A percentile compares a stretch with the other conserved stretches of the same genome.
Conservation (phyloP, 2,329 filamentous ascomycete genomes). For the Aspergillus versicolor region DNA sequence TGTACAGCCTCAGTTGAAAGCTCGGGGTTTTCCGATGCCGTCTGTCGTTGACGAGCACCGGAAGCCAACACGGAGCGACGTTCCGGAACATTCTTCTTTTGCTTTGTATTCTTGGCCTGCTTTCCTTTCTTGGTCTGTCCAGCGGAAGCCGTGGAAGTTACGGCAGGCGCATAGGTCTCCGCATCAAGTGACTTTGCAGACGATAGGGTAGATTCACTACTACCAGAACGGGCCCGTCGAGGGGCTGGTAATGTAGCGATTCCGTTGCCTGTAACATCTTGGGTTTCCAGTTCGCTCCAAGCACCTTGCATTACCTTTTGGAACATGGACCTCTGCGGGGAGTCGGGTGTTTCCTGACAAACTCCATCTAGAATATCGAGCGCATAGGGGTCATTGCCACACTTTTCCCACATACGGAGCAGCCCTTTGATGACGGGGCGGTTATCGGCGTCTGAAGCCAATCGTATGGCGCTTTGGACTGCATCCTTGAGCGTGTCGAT, state of each 20-base stretch:
- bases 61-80: slow-evolving; percentile 21
- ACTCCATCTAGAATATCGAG: slow-evolving; percentile 31
- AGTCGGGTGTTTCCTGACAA: slow-evolving; percentile 26
- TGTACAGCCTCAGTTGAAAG: slow-evolving; percentile 25
- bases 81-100: slow-evolving; percentile 22
- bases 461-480: slow-evolving; percentile 26
- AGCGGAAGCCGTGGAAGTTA: slow-evolving; percentile 17
- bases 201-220: slow-evolving; percentile 40
- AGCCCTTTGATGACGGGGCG: slow-evolving; percentile 29
- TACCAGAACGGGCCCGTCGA: slow-evolving; percentile 24
- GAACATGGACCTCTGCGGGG: slow-evolving; percentile 28
- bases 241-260: slow-evolving; percentile 11
- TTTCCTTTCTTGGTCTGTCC: slow-evolving; percentile 20
- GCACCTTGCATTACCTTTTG: slow-evolving; percentile 31
- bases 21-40: slow-evolving; percentile 29
- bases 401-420: slow-evolving; percentile 28
- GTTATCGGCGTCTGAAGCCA: slow-evolving; percentile 30
- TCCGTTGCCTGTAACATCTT: slow-evolving; percentile 9
- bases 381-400: slow-evolving; percentile 30
- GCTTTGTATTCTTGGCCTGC: slow-evolving; percentile 27
- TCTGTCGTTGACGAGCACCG: slow-evolving; percentile 29
- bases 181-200: slow-evolving; percentile 39
- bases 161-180: slow-evolving; percentile 30
- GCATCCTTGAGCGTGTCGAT: slow-evolving; percentile 29
- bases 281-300: slow-evolving; percentile 22